Percentiles rank a stretch among this genome's conserved stretches.
These are phyloP conservation scores for Tilletia indica DNA, from an alignment of 1,284 basidiomycete genomes.

Conservation along the genomic window DNA sequence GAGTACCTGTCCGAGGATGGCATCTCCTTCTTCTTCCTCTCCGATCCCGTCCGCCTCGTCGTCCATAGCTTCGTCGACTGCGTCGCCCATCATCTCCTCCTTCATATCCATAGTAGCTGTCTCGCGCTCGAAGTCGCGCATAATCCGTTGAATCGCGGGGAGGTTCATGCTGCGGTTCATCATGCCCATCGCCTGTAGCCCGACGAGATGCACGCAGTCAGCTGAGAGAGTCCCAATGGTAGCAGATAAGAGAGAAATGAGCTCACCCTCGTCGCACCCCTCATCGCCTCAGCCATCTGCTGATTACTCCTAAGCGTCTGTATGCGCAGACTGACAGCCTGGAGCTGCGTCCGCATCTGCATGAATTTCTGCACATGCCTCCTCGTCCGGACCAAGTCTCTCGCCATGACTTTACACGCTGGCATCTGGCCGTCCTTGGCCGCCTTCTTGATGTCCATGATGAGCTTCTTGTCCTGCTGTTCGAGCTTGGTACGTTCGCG, in stretches of 20 bases:
- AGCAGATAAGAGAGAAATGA: constrained; percentile 25
- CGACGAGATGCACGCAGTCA: neutral
- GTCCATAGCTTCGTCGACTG: constrained; percentile 98
- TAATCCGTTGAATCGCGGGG: constrained; percentile 88
- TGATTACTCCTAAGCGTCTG: constrained; percentile 95
- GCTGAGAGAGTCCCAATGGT: neutral
- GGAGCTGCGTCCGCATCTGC: constrained; percentile 96
- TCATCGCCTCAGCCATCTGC: constrained; percentile 99
- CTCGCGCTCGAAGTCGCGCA: constrained; percentile 97
- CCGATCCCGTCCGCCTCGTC: constrained; percentile 68
- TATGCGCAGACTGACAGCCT: constrained; percentile 91
- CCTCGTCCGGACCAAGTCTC: constrained; percentile 92
- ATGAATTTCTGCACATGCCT: constrained; percentile 97
- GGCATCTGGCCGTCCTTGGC: constrained; percentile 93
- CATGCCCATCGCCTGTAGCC: constrained; percentile 80
- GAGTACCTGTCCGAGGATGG: constrained; percentile 90
- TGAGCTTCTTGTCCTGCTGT: constrained; percentile 66
- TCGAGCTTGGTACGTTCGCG: constrained; percentile 91
- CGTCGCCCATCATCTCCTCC: constrained; percentile 99
- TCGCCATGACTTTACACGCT: constrained; percentile 94
- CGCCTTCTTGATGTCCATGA: constrained; percentile 89
- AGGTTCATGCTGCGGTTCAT: constrained; percentile 97
- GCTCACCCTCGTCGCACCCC: constrained; percentile 82
- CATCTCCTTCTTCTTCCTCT: constrained; percentile 87
- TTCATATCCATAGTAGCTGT: constrained; percentile 99